These are phyloP conservation scores for Epichloe gansuensis DNA, from an alignment of 2,329 filamentous ascomycete species.

Conservation along the genomic window DNA sequence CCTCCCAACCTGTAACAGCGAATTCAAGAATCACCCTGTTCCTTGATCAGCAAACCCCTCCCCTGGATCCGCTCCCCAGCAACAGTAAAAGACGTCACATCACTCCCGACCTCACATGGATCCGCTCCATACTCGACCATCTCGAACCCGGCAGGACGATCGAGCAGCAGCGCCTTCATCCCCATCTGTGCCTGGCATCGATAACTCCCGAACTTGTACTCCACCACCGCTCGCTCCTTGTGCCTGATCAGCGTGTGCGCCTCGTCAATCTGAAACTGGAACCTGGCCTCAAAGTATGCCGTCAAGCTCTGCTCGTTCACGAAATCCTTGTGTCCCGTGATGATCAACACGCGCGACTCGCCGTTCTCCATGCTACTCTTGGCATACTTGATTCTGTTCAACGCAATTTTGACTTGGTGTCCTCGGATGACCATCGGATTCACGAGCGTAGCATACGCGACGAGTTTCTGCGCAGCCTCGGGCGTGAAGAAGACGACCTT, in stretches of 20 bases:
- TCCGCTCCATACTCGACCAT: constrained; percentile 27
- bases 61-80: constrained; percentile 23
- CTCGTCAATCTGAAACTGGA: constrained; percentile 36
- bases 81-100: constrained; percentile 18
- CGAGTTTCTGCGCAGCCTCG: constrained; percentile 22
- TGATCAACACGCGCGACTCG: constrained; percentile 36
- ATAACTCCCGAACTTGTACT: constrained; percentile 43
- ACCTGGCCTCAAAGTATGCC: constrained; percentile 28
- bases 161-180: constrained; percentile 26
- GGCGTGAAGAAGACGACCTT: constrained; percentile 39
- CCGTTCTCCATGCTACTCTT: constrained; percentile 17
- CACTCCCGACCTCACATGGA: constrained; percentile 25
- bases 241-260: constrained; percentile 21
- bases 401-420: constrained; percentile 25
- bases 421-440: constrained; percentile 25
- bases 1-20: neutral
- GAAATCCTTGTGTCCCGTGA: constrained; percentile 31
- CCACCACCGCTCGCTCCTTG: constrained; percentile 22
- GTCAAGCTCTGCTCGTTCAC: constrained; percentile 30
- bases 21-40: no score
- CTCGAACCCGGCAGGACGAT: constrained; percentile 21
- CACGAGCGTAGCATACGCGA: constrained; percentile 11
- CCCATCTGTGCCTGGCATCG: constrained; percentile 42
- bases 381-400: constrained; percentile 36
- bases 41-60: constrained; percentile 10